A percentile compares a stretch with the other conserved stretches of the same genome.
These are phyloP conservation scores for Phytopythium chamaehyphon DNA, from an alignment of 352 stramenopile genomes.

Conservation along the genomic window DNA sequence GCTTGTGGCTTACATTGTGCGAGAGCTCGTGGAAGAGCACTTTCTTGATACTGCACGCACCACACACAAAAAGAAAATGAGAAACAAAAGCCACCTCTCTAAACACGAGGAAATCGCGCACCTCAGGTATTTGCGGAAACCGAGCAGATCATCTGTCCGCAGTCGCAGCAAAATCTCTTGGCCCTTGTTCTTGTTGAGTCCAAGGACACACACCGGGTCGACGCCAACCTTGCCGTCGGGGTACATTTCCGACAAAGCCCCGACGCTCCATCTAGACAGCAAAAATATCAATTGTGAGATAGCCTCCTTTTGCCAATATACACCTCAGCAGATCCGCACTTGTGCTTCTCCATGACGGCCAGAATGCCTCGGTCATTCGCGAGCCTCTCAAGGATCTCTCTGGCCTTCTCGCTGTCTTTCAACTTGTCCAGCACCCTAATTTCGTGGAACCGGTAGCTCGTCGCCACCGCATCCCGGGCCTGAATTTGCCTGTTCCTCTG, in stretches of 20 bases:
- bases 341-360: conserved; percentile 87
- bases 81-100: neutral
- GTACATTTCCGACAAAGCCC: conserved; percentile 84
- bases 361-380: conserved; percentile 87
- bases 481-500: conserved; percentile 40
- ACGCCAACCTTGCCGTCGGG: conserved; percentile 90
- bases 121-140: conserved; percentile 89
- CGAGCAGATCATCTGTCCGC: conserved; percentile 92
- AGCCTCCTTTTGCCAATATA: neutral
- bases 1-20: conserved; percentile 78
- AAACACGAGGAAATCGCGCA: conserved; percentile 13
- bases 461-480: conserved; percentile 31
- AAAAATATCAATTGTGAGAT: neutral
- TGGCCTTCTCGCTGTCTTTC: conserved; percentile 42
- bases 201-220: conserved; percentile 86
- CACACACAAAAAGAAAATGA: neutral
- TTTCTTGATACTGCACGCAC: conserved; percentile 81
- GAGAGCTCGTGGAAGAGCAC: conserved; percentile 93
- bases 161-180: conserved; percentile 93
- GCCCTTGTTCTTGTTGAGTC: conserved; percentile 94
- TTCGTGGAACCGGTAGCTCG: conserved; percentile 62
- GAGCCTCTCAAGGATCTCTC: conserved; percentile 77
- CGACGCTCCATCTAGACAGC: conserved; percentile 76
- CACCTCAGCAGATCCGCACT: conserved; percentile 26
- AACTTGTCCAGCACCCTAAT: conserved; percentile 67